Conservation (phyloP, 2,329 filamentous ascomycete genomes). For the Paracorniculantispora psalliotae region DNA sequence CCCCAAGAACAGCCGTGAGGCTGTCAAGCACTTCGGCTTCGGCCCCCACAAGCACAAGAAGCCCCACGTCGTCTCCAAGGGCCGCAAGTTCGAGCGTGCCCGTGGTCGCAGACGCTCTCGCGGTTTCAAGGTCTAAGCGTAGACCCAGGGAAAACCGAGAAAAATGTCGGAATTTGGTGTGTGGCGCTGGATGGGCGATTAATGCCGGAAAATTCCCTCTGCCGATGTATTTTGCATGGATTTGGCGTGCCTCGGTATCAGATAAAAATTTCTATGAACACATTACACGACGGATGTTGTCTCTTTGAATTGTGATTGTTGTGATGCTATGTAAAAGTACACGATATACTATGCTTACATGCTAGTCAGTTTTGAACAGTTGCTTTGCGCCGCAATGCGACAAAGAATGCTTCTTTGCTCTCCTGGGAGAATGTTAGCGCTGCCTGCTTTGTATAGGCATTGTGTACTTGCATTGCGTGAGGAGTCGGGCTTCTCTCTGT, state of each 20-base stretch:
- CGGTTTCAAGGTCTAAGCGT: slow-evolving; percentile 98
- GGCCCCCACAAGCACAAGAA: slow-evolving; percentile 99
- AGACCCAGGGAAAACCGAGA: background rate
- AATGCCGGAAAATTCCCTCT: slow-evolving; percentile 26
- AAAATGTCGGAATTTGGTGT: background rate
- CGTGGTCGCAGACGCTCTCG: slow-evolving; percentile 97
- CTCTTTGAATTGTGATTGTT: background rate
- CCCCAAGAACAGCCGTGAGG: slow-evolving; percentile 97
- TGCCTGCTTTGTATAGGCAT: background rate
- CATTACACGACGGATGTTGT: slow-evolving; percentile 1
- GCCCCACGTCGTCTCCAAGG: slow-evolving; percentile 96
- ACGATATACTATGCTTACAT: background rate
- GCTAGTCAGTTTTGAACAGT: background rate
- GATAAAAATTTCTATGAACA: slow-evolving; percentile 26
- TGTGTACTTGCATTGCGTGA: slow-evolving; percentile 69
- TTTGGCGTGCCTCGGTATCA: slow-evolving; percentile 46
- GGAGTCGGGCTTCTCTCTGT: slow-evolving; percentile 85
- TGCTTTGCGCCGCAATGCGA: slow-evolving; percentile 66
- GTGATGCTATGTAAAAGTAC: slow-evolving; percentile 25
- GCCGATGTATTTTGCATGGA: slow-evolving; percentile 36
- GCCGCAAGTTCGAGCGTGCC: slow-evolving; percentile 98
- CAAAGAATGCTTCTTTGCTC: slow-evolving; percentile 75
- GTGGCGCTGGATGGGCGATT: slow-evolving; percentile 23
- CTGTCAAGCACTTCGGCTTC: slow-evolving; percentile 98
- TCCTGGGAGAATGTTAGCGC: slow-evolving; percentile 25